Evolutionary conservation across 305 asterid species (phyloP).

Genomic region (Plantago rigida): DNA sequence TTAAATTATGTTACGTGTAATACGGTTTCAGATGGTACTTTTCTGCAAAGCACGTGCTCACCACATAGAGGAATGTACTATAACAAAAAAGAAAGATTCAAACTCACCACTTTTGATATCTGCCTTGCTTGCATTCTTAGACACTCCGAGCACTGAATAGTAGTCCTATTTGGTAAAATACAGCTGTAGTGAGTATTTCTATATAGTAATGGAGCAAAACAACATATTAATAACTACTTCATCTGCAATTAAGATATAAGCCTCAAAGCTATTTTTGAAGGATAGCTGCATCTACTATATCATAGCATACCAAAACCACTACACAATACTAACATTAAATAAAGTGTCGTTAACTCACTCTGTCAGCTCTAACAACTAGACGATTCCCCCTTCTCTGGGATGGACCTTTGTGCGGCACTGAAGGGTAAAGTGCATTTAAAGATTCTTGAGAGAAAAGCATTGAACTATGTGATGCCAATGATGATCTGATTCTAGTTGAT

Average conservation of each 20-base stretch:
- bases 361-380: conserved; percentile 73
- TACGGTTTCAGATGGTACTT: neutral
- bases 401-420: conserved; percentile 34
- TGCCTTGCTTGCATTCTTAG: conserved; percentile 69
- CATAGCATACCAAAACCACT: too few species aligned
- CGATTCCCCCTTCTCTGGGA: conserved; percentile 50
- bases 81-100: neutral
- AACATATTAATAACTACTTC: conserved; percentile 6
- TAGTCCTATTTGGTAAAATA: conserved; percentile 51
- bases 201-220: conserved; percentile 7
- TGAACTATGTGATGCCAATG: conserved; percentile 59
- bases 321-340: neutral
- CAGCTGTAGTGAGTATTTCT: conserved; percentile 14
- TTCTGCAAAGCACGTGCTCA: neutral
- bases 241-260: neutral
- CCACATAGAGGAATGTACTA: neutral
- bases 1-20: neutral
- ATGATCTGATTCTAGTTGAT: conserved; percentile 41
- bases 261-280: conserved; percentile 4
- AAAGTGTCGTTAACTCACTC: conserved; percentile 38
- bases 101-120: conserved; percentile 85
- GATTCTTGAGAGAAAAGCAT: conserved; percentile 52
- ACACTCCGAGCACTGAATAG: conserved; percentile 82
- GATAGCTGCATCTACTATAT: neutral
- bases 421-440: conserved; percentile 42